phyloP scores from a whole-genome alignment of 1,284 basidiomycete species.

The Coniophora puteana region DNA sequence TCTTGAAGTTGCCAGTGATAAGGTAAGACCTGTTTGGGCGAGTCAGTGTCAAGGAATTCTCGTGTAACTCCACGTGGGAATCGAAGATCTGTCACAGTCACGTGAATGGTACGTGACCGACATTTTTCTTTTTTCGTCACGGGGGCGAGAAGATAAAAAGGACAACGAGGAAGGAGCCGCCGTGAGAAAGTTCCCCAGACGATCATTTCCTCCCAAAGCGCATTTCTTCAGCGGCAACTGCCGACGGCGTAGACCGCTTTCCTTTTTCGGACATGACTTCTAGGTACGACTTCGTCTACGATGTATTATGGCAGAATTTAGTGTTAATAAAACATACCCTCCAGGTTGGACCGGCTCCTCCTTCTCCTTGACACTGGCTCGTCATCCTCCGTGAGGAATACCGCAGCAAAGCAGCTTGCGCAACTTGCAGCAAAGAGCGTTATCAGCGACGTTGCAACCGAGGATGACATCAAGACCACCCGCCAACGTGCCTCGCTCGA shows the following conservation, averaged over 20 bases:
- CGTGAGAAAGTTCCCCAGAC: slow-evolving; percentile 37
- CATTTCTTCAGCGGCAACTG: slow-evolving; percentile 30
- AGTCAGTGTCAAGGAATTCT: neutral
- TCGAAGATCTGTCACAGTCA: slow-evolving; percentile 8
- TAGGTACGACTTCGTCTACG: slow-evolving; percentile 39
- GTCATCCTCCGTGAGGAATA: slow-evolving; percentile 78
- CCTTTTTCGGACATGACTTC: slow-evolving; percentile 59
- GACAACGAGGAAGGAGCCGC: slow-evolving; percentile 27
- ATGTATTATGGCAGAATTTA: slow-evolving; percentile 10
- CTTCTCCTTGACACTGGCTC: slow-evolving; percentile 90
- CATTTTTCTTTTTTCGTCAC: slow-evolving; percentile 26
- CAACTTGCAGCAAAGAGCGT: slow-evolving; percentile 84
- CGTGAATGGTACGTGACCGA: slow-evolving; percentile 25
- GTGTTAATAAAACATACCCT: slow-evolving; percentile 1
- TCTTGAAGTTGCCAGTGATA: too few relatives aligned
- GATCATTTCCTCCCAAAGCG: slow-evolving; percentile 36
- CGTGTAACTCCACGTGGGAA: slow-evolving; percentile 9
- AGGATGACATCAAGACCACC: slow-evolving; percentile 67
- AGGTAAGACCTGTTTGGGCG: too few relatives aligned
- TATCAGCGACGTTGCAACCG: slow-evolving; percentile 74
- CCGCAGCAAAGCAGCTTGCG: slow-evolving; percentile 90
- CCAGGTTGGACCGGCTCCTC: slow-evolving; percentile 88
- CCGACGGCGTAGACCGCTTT: slow-evolving; percentile 35
- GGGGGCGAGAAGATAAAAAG: slow-evolving; percentile 34
- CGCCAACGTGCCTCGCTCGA: slow-evolving; percentile 55